Percentiles rank a stretch among this genome's conserved stretches.
These are phyloP conservation scores for Aspergillus sp. DNA, from an alignment of 2,329 filamentous ascomycete genomes.

Conservation along the genomic window DNA sequence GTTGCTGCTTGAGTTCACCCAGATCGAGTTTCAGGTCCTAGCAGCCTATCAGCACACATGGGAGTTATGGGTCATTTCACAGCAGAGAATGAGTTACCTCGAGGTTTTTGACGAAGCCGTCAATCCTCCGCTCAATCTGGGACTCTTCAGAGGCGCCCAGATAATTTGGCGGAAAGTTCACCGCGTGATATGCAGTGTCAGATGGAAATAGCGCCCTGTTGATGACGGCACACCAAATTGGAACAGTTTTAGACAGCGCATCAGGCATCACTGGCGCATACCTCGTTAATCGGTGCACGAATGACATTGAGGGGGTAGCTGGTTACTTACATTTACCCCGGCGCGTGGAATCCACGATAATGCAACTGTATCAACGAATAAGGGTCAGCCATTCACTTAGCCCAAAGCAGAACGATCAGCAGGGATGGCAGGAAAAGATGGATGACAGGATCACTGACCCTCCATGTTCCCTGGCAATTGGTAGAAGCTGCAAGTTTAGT, in stretches of 20 bases:
- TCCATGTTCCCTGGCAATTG: conserved; percentile 64
- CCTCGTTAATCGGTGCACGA: conserved; percentile 24
- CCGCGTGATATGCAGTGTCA: conserved; percentile 47
- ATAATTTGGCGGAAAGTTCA: conserved; percentile 72
- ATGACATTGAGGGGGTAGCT: neutral
- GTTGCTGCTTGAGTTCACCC: conserved; percentile 52
- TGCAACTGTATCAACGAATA: conserved; percentile 42
- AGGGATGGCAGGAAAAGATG: conserved; percentile 1
- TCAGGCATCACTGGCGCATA: conserved; percentile 74
- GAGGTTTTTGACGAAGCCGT: conserved; percentile 55
- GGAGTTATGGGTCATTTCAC: neutral
- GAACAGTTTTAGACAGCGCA: conserved; percentile 88
- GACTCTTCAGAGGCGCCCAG: conserved; percentile 74
- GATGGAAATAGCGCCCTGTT: conserved; percentile 76
- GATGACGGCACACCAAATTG: conserved; percentile 88
- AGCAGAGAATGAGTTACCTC: conserved; percentile 34
- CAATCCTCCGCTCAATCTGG: conserved; percentile 70
- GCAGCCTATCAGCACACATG: conserved; percentile 30
- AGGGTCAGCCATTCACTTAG: conserved; percentile 17
- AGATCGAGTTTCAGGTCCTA: conserved; percentile 64
- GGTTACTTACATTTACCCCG: conserved; percentile 72
- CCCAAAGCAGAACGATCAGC: conserved; percentile 3
- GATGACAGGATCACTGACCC: conserved; percentile 55
- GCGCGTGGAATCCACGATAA: conserved; percentile 91
- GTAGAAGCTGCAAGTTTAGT: conserved; percentile 79